A percentile compares a stretch with the other conserved stretches of the same genome.
phyloP scores from a whole-genome alignment of 441 rosid species.

The Populus trichocarpa region DNA sequence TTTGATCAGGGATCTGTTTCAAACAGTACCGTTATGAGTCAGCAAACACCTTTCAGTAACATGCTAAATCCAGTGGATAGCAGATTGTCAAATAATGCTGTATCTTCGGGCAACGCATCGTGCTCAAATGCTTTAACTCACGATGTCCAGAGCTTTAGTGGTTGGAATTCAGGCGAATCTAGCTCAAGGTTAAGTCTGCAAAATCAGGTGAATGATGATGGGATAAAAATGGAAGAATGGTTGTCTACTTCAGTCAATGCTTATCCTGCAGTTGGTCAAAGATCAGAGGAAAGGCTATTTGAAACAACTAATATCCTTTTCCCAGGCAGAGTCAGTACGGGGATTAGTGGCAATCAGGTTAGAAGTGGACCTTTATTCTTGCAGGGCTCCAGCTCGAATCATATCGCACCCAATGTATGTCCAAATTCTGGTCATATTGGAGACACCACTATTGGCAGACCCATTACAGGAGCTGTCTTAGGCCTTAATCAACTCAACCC shows the following conservation, averaged over 20 bases:
- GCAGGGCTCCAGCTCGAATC: conserved; percentile 52
- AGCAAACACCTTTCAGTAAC: conserved; percentile 37
- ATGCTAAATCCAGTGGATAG: conserved; percentile 44
- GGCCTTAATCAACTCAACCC: conserved; percentile 24
- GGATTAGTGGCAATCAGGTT: conserved; percentile 35
- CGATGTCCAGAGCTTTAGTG: conserved; percentile 37
- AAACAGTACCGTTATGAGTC: conserved; percentile 30
- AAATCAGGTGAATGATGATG: conserved; percentile 41
- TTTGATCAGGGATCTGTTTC: conserved; percentile 46
- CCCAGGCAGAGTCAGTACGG: conserved; percentile 32
- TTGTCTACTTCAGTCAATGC: conserved; percentile 35
- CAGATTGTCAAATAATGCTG: conserved; percentile 35
- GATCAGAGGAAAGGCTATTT: conserved; percentile 1
- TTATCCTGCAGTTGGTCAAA: conserved; percentile 34
- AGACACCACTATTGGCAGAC: conserved; percentile 32
- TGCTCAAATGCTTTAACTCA: conserved; percentile 35
- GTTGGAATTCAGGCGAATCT: conserved; percentile 67
- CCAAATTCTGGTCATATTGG: conserved; percentile 38
- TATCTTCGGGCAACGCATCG: conserved; percentile 38
- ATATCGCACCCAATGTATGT: conserved; percentile 31
- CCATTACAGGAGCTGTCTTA: conserved; percentile 25
- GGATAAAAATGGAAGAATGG: conserved; percentile 45
- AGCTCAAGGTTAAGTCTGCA: conserved; percentile 45
- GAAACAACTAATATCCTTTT: conserved; percentile 35
- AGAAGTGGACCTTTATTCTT: conserved; percentile 39